Evolutionary conservation across 2,329 filamentous ascomycete genomes (phyloP).

Genomic region (Aphanoascus verrucosus): DNA sequence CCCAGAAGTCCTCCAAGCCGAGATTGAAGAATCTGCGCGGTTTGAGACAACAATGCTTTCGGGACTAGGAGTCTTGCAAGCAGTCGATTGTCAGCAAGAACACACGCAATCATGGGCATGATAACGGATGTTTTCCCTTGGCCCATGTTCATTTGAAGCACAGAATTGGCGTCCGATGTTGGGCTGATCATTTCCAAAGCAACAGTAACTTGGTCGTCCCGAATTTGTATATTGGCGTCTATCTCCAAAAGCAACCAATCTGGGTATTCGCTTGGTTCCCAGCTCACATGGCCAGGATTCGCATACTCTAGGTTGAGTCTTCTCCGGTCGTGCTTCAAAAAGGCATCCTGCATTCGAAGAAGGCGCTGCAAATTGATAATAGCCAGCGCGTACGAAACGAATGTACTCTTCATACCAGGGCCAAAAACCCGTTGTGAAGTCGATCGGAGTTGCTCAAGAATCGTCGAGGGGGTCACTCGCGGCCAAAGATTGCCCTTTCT

Average conservation of each 20-base stretch:
- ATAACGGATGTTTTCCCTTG: constrained; percentile 62
- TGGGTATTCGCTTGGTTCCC: constrained; percentile 42
- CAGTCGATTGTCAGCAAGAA: constrained; percentile 41
- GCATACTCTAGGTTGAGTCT: constrained; percentile 30
- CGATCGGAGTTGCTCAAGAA: constrained; percentile 36
- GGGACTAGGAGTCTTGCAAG: constrained; percentile 50
- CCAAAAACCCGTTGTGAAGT: constrained; percentile 24
- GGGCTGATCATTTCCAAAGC: constrained; percentile 50
- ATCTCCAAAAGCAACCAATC: constrained; percentile 60
- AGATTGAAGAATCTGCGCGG: constrained; percentile 45
- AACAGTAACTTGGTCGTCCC: constrained; percentile 51
- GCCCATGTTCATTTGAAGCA: constrained; percentile 59
- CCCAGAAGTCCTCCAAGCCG: constrained; percentile 48
- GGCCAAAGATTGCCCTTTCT: constrained; percentile 34
- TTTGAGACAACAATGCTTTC: constrained; percentile 52
- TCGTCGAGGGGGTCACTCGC: constrained; percentile 27
- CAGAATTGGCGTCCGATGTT: constrained; percentile 43
- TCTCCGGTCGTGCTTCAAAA: constrained; percentile 39
- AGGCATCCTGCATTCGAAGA: constrained; percentile 34
- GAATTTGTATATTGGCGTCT: constrained; percentile 53
- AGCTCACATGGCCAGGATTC: constrained; percentile 46
- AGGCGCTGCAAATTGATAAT: constrained; percentile 37
- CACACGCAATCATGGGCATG: constrained; percentile 51
- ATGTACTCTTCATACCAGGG: constrained; percentile 25
- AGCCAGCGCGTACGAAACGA: constrained; percentile 34